Evolutionary conservation across 176 grass and related monocot genomes (phyloP).

Genomic region (Phragmites australis): DNA sequence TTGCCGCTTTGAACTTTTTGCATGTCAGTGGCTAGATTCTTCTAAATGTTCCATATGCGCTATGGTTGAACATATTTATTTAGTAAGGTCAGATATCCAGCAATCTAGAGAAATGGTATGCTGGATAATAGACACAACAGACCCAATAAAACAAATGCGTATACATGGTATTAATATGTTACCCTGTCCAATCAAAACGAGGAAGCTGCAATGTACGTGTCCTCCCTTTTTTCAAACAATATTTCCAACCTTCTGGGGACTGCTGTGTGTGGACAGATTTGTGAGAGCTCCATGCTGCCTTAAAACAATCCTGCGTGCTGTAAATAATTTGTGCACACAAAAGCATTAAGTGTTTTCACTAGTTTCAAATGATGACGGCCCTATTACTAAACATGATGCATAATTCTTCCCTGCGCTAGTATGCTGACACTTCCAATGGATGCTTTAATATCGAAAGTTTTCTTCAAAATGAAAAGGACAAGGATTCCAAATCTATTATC

Average conservation of each 20-base stretch:
- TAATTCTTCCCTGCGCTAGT: not conserved
- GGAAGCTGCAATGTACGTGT: conserved; percentile 58
- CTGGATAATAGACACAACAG: conserved; percentile 28
- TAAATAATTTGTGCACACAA: conserved; percentile 5
- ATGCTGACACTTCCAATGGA: not conserved
- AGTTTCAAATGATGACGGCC: not conserved
- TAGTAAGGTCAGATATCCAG: not conserved
- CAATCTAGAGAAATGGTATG: not conserved
- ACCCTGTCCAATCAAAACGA: conserved; percentile 93
- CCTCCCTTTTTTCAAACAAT: conserved; percentile 84
- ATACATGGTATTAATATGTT: conserved; percentile 30
- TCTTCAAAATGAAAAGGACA: not conserved
- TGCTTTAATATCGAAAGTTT: conserved; percentile 8
- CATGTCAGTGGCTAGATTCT: not conserved
- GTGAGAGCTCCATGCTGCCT: conserved; percentile 81
- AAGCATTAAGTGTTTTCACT: conserved; percentile 8
- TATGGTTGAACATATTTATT: not conserved
- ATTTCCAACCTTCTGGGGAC: conserved; percentile 72
- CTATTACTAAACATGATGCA: not conserved
- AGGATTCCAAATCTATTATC: not conserved
- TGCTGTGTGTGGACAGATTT: conserved; percentile 73
- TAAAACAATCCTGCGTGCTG: conserved; percentile 93
- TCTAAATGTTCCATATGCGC: not conserved
- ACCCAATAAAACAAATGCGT: not conserved
- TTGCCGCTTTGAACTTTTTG: not conserved